Evolutionary conservation across 2,329 filamentous ascomycete genomes (phyloP).

Genomic region (Calonectria pauciramosa): DNA sequence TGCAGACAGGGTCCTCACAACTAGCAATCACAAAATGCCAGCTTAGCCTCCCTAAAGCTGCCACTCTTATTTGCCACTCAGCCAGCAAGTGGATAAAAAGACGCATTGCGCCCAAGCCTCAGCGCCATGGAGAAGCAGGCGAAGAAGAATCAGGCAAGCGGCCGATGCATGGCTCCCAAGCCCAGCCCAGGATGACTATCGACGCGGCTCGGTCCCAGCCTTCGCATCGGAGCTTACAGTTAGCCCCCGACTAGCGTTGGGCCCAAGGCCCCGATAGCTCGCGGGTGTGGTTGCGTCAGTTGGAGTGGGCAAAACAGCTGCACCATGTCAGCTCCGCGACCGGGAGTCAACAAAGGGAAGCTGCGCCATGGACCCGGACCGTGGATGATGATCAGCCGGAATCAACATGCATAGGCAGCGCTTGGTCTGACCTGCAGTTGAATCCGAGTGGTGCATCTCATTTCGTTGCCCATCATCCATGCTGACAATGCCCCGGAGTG

Average conservation of each 20-base stretch:
- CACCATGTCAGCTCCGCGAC: constrained; percentile 26
- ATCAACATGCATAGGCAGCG: constrained; percentile 19
- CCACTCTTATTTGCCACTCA: background rate
- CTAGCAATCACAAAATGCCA: background rate
- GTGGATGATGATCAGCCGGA: constrained; percentile 37
- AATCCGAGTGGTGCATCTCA: constrained; percentile 21
- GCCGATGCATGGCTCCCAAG: background rate
- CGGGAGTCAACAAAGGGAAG: constrained; percentile 19
- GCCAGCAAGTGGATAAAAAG: background rate
- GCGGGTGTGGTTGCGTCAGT: constrained; percentile 1
- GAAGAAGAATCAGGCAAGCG: constrained; percentile 12
- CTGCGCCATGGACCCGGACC: constrained; percentile 41
- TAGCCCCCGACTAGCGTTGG: constrained; percentile 8
- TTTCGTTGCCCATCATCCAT: constrained; percentile 4
- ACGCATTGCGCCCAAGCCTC: background rate
- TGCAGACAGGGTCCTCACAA: background rate
- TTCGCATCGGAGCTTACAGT: background rate
- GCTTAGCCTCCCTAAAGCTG: background rate
- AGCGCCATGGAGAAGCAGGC: background rate
- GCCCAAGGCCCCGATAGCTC: background rate
- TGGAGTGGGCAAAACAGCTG: constrained; percentile 6
- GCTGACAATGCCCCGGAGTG: background rate
- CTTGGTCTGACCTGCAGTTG: constrained; percentile 13
- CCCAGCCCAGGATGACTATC: constrained; percentile 1
- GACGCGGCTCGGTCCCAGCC: background rate